Base-by-base conservation (phyloP, 768 basidiomycete species). In the Termitomyces sp. region DNA sequence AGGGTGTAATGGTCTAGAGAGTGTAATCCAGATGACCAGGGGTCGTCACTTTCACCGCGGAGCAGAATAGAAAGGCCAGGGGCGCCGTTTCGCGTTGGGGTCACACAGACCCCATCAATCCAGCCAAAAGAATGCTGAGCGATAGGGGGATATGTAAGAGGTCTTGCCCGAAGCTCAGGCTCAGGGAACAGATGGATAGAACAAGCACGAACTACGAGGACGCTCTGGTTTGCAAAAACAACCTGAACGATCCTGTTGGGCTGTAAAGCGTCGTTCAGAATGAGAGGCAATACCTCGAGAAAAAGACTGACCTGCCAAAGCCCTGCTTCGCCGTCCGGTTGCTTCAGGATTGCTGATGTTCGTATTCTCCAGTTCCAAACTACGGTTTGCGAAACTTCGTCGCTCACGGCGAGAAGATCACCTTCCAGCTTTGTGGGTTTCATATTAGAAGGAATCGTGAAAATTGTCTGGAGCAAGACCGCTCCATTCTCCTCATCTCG, bases 121-220 rank as follows among this genome's bases (percentile, higher is more conserved):
- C 87, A 88, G 16, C 87, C 87, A 62, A 87, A 87, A 3, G 82
- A 81, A 61, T 82, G 78, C 2, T 62, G 65, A 1, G 77, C 79
- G 39, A 77, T 65, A 0, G 80, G 73, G 1, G 64, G 53, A 54
- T 81, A 76, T 0, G 72, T 56, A 4, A 57, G 53, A 4, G 67
- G 64, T 0, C 39, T 58, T 8, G 49, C 43, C 8, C 58, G 60
- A 30, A 86, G 74, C 2, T 56, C 61, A 0, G 86, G 85, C 14
- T 74, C 69, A 1, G 76, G 73, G 57, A 87, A 89, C 8, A 86
- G 72, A 56, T 82, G 76, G 4, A 88, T 69, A 0, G 84, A 84
- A 12, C 79, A 81, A 8, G 83, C 83, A 37, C 87, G 76, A 45
- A 82, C 82, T 58, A 88, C 81, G 8, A 88, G 74, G 32, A 87